phyloP scores from a whole-genome alignment of 2,329 filamentous ascomycete species.

The Dactylellina leptospora region DNA sequence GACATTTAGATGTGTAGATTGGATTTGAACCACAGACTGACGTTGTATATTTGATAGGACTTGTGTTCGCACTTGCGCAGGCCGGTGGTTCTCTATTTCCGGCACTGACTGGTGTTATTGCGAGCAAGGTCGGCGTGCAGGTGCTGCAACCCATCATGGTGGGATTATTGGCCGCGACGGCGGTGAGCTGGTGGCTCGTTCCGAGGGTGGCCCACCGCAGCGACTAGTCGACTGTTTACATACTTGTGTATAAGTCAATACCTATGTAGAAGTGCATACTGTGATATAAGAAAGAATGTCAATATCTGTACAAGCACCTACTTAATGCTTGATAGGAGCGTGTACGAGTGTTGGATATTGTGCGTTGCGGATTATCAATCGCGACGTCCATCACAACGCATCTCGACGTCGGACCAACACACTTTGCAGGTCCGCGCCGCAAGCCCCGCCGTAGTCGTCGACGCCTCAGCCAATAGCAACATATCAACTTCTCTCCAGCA shows the following conservation, averaged over 20 bases:
- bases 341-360: background rate
- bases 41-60: slow-evolving; percentile 56
- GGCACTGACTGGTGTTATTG: slow-evolving; percentile 66
- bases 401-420: background rate
- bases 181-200: slow-evolving; percentile 45
- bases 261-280: background rate
- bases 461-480: background rate
- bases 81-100: slow-evolving; percentile 68
- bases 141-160: slow-evolving; percentile 40
- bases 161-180: slow-evolving; percentile 33
- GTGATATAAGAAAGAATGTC: background rate
- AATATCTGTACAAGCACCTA: background rate
- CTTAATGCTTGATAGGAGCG: background rate
- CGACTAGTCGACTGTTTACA: too few relatives aligned
- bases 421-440: background rate
- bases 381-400: background rate
- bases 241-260: too few relatives aligned
- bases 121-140: slow-evolving; percentile 55
- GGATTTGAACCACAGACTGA: background rate
- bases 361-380: background rate
- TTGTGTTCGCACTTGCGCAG: slow-evolving; percentile 69
- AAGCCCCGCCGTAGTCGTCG: background rate
- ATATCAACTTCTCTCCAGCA: background rate
- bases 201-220: slow-evolving; percentile 22
- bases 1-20: background rate